Base-by-base conservation (phyloP, 176 grass and related monocot species). In the Pontederia paniculata region DNA sequence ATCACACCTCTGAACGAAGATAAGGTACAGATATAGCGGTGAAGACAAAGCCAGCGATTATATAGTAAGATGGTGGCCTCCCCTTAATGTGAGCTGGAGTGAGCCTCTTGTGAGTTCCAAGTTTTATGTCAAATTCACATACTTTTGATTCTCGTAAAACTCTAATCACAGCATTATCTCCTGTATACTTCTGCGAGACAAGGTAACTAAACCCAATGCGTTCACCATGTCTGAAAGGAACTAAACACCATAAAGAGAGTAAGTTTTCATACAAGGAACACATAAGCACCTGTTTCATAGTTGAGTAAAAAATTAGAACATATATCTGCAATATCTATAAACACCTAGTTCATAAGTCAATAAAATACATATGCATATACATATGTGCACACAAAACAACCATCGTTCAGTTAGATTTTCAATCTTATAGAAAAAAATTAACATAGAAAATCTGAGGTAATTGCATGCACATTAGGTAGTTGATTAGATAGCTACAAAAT, bases 141-240 rank as follows among this genome's bases (percentile, higher is more conserved):
- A 97, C 55, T 82, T 88, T 88, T 8, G 80, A 88, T 15, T 60
- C 69, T 48, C 91, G 79, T 56, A 97, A 58, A 77, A 97, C 66
- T 81, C 71, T 97, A 42, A 97, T 80, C 6, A 65, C 55, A 14
- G 91, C 91, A 73, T 88, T 97, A 63, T 97, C 83, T 28, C 91
- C 86, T 66, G 91, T 97, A 59, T 87, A 97, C 77, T 97, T 97
- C 72, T 90, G 86, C 19, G 91, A 97, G 65, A 97, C 83, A 48
- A 97, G 83, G 48, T 97, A 97, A 74, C 86, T 88, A 71, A 97
- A 97, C 48, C 91, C 91, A 79, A 97, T 97, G 50, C 91, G 86
- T 75, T 97, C 91, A 21, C 91, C 91, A 70, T 88, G 91, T 74
- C 86, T 97, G 78, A 97, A 97, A 77, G 91, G 86, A 69, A 97